A percentile compares a stretch with the other conserved stretches of the same genome.
Evolutionary conservation across 768 basidiomycete genomes (phyloP).

Genomic region (Psilocybe cyanescens): DNA sequence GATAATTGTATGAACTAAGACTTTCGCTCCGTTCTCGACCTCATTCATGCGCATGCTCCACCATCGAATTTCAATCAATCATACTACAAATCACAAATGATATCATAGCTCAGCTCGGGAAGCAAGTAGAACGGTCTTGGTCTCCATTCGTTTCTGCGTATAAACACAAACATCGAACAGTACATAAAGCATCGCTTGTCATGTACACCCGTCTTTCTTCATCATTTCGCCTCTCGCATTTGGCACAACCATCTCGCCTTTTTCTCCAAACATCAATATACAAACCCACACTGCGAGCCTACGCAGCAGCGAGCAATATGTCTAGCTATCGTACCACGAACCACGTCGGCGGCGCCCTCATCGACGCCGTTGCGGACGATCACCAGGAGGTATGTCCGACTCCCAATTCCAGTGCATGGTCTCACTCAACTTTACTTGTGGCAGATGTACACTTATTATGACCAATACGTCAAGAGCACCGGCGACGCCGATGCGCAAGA

Average conservation of each 20-base stretch:
- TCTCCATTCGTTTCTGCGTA: neutral
- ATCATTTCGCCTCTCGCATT: neutral
- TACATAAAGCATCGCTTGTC: neutral
- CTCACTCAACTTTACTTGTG: neutral
- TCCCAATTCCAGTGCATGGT: neutral
- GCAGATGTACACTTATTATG: constrained; percentile 62
- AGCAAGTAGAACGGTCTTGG: neutral
- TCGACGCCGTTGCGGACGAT: constrained; percentile 23
- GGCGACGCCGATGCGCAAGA: constrained; percentile 50
- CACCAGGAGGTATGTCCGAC: constrained; percentile 21
- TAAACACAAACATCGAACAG: neutral
- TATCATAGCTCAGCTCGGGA: neutral
- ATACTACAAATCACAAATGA: neutral
- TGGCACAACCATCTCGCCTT: neutral
- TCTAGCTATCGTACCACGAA: constrained; percentile 3
- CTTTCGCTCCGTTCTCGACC: no score
- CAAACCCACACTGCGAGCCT: neutral
- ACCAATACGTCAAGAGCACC: constrained; percentile 44
- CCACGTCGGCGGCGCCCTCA: constrained; percentile 16
- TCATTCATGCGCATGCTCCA: no score
- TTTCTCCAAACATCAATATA: neutral
- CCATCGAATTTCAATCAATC: no score
- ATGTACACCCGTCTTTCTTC: neutral
- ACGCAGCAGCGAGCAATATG: neutral
- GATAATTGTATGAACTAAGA: no score